phyloP scores from a whole-genome alignment of 2,329 filamentous ascomycete species.

The Trichoderma arundinaceum region DNA sequence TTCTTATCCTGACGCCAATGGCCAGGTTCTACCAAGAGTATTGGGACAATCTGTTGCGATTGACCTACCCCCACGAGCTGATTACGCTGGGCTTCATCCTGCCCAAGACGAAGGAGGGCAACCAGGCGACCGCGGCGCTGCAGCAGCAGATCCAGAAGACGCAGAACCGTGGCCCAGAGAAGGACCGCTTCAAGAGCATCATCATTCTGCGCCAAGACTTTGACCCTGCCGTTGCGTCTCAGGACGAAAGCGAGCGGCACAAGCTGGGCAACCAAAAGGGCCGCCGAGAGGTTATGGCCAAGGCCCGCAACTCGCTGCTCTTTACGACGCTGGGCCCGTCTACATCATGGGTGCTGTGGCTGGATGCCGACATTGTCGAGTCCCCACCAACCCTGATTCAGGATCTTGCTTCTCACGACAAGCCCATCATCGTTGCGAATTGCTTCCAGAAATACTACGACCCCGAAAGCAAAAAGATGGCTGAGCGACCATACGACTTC shows the following conservation, averaged over 20 bases:
- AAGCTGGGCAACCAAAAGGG: slow-evolving; percentile 89
- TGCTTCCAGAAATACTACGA: slow-evolving; percentile 90
- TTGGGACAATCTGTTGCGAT: slow-evolving; percentile 88
- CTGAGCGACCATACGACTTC: slow-evolving; percentile 89
- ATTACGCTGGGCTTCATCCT: slow-evolving; percentile 96
- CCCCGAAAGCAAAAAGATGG: slow-evolving; percentile 67
- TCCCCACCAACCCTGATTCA: slow-evolving; percentile 85
- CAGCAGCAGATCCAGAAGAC: slow-evolving; percentile 86
- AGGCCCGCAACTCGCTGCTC: slow-evolving; percentile 89
- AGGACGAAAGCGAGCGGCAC: slow-evolving; percentile 87
- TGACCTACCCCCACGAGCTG: slow-evolving; percentile 90
- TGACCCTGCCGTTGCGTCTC: slow-evolving; percentile 77
- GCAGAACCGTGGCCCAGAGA: slow-evolving; percentile 76
- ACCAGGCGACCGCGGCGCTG: slow-evolving; percentile 79
- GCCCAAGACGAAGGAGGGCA: slow-evolving; percentile 90
- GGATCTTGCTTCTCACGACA: slow-evolving; percentile 85
- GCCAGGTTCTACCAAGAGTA: slow-evolving; percentile 92
- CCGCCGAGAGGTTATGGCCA: slow-evolving; percentile 87
- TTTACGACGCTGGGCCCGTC: slow-evolving; percentile 92
- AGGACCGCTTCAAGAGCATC: slow-evolving; percentile 86
- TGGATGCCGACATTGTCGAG: slow-evolving; percentile 91
- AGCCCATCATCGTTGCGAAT: slow-evolving; percentile 92
- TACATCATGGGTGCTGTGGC: slow-evolving; percentile 96
- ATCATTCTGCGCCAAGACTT: slow-evolving; percentile 96
- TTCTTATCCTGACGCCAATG: slow-evolving; percentile 92